These are phyloP conservation scores for Xylariaceae sp. DNA, from an alignment of 2,329 filamentous ascomycete species.

Conservation along the genomic window DNA sequence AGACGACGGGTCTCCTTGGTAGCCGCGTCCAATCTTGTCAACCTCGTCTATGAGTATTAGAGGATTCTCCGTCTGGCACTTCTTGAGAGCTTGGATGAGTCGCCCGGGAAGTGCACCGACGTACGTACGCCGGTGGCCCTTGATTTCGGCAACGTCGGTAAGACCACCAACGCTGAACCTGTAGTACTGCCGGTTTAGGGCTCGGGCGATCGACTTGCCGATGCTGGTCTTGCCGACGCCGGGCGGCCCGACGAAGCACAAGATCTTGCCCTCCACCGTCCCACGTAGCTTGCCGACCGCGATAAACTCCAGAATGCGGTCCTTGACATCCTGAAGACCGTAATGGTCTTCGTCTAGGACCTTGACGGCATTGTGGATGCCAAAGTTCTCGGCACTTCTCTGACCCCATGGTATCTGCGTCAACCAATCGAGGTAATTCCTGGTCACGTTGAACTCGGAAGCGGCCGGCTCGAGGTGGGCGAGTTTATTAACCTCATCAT, in stretches of 20 bases:
- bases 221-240: constrained; percentile 99
- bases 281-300: constrained; percentile 94
- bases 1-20: constrained; percentile 93
- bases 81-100: constrained; percentile 97
- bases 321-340: constrained; percentile 95
- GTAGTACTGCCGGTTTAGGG: constrained; percentile 94
- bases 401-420: constrained; percentile 98
- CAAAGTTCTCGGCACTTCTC: constrained; percentile 92
- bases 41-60: constrained; percentile 95
- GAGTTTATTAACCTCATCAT: constrained; percentile 96
- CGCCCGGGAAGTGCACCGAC: constrained; percentile 91
- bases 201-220: constrained; percentile 93
- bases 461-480: constrained; percentile 91
- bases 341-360: constrained; percentile 96
- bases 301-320: constrained; percentile 96
- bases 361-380: constrained; percentile 79
- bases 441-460: constrained; percentile 96
- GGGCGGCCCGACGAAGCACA: constrained; percentile 94
- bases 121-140: constrained; percentile 92
- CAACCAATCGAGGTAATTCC: constrained; percentile 97
- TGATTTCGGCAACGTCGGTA: constrained; percentile 97
- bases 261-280: constrained; percentile 95
- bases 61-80: constrained; percentile 97
- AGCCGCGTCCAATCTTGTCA: constrained; percentile 94
- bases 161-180: constrained; percentile 95